Base-by-base conservation (phyloP, 768 basidiomycete species). In the Tricholoma matsutake region DNA sequence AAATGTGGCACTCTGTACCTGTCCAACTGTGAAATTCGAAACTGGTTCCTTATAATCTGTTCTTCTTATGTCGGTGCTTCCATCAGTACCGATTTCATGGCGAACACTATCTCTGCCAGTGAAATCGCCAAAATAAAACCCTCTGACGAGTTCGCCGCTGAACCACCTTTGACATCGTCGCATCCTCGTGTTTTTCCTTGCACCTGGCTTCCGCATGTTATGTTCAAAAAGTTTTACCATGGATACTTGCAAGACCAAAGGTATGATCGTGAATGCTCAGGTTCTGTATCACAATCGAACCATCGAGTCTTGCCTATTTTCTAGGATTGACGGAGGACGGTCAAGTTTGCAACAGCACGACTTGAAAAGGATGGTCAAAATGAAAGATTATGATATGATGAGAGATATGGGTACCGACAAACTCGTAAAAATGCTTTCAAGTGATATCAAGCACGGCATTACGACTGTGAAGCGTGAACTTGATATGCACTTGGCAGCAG, bases 261-360 rank as follows among this genome's bases (percentile, higher is more conserved):
- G 51, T 53, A 53, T 31, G 16, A 9, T 31, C 18, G n/a, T 14
- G 5, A 14, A 49, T 6, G 45, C 13, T 29, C 49, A 29, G 47
- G 4, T 49, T 16, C 6, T 29, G 25, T 16, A n/a, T 53, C 8
- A 9, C 18, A 31, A 53, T n/a, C 8, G 2, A 18, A 6, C 14
- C n/a, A 6, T 31, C 3, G 14, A 31, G 29, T 31, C 28, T 31
- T 4, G 10, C 45, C 4, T 31, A 10, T n/a, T 9, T 31, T 18
- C 16, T 31, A 53, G 51, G 11, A 8, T 32, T n/a, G n/a, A 32
- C 32, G 51, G 10, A 52, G 51, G 16, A 8, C 51, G 8, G 10
- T 32, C 31, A 4, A 32, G 16, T 2, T 39, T 10, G 18, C 57
- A 34, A 81, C 29, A 18, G n/a, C n/a, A 53, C 29, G 51, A 53